Conservation (phyloP, 2,329 filamentous ascomycete genomes). For the Chrysoporthe puriensis region DNA sequence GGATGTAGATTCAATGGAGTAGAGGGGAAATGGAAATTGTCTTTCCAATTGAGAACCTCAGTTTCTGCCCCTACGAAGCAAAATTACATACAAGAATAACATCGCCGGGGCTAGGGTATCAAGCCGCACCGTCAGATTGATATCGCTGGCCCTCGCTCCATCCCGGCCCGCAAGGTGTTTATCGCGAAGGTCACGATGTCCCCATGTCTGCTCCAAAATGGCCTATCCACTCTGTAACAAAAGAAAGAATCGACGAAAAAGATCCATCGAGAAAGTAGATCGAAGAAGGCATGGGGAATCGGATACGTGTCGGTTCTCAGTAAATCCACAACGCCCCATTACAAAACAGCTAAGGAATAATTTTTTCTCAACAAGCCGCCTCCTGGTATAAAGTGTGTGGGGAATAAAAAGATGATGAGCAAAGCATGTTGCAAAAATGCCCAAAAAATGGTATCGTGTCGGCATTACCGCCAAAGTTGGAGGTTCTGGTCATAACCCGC, state of each 20-base stretch:
- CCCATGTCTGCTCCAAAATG: not conserved
- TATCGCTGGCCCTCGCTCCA: not conserved
- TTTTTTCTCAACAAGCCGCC: conserved; percentile 16
- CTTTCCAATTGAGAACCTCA: not conserved
- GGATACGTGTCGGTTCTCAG: conserved; percentile 18
- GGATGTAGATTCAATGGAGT: not conserved
- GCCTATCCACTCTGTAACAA: not conserved
- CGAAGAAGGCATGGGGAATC: conserved; percentile 13
- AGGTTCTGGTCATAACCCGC: conserved; percentile 28
- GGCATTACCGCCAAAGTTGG: conserved; percentile 26
- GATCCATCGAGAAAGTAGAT: not conserved
- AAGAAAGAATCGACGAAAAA: not conserved
- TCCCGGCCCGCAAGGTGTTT: not conserved
- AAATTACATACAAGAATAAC: conserved; percentile 6
- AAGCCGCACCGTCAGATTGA: not conserved
- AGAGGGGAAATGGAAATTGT: not conserved
- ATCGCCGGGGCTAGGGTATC: not conserved
- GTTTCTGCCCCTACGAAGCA: not conserved
- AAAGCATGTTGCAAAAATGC: conserved; percentile 6
- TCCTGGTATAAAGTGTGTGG: conserved; percentile 21
- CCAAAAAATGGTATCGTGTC: conserved; percentile 12
- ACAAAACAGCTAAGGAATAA: conserved; percentile 19
- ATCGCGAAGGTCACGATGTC: not conserved
- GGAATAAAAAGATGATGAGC: not conserved
- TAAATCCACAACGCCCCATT: conserved; percentile 29